Evolutionary conservation across 257 asterid species (phyloP).

Genomic region (Oldenlandia corymbosa): DNA sequence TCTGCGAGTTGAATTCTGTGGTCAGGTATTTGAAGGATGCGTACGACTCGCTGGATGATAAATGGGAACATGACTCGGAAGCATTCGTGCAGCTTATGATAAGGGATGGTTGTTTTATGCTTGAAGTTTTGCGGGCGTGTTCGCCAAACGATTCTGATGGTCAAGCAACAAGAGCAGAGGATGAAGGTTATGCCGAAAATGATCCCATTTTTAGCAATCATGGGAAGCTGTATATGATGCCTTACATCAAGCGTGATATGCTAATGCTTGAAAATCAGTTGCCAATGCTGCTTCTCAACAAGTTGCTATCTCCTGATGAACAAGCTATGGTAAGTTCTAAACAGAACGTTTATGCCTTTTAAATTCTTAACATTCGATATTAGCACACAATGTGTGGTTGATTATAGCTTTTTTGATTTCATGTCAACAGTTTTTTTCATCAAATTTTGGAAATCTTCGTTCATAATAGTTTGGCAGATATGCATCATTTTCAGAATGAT

Average conservation of each 20-base stretch:
- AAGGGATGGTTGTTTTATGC: constrained; percentile 12
- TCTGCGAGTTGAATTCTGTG: constrained; percentile 15
- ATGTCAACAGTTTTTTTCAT: too few species aligned
- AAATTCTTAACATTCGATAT: too few species aligned
- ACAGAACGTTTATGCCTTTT: neutral
- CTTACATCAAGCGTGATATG: constrained; percentile 29
- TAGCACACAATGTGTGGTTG: too few species aligned
- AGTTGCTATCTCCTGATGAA: neutral
- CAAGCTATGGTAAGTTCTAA: neutral
- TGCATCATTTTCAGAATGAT: neutral
- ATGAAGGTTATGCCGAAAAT: constrained; percentile 24
- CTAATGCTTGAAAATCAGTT: constrained; percentile 22
- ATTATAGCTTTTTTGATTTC: too few species aligned
- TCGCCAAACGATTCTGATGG: neutral
- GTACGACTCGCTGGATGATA: constrained; percentile 21
- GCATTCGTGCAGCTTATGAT: constrained; percentile 11
- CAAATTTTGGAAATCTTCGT: too few species aligned
- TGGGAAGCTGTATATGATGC: constrained; percentile 32
- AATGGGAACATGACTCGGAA: neutral
- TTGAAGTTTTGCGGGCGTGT: constrained; percentile 6
- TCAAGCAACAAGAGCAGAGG: neutral
- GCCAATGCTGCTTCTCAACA: constrained; percentile 8
- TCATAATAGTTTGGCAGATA: too few species aligned
- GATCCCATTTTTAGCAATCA: constrained; percentile 47
- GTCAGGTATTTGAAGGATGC: constrained; percentile 33